Conservation (phyloP, 306 rosid species). For the Corylus avellana region DNA sequence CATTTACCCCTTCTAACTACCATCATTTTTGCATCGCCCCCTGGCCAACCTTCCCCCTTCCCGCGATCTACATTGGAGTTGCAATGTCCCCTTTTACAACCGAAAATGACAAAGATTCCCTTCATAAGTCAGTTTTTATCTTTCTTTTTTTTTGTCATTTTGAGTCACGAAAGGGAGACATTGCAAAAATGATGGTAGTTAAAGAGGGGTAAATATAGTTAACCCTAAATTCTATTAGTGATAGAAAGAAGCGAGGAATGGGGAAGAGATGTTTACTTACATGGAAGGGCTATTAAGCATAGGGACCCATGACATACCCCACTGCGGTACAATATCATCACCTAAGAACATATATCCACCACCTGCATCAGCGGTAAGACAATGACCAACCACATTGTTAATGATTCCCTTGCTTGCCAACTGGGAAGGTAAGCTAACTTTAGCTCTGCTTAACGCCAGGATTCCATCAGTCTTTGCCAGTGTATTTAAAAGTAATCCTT, state of each 20-base stretch:
- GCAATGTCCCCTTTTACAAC: too few species aligned
- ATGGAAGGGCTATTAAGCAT: slow-evolving; percentile 46
- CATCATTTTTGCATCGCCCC: too few species aligned
- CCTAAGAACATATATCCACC: slow-evolving; percentile 88
- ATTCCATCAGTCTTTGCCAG: slow-evolving; percentile 77
- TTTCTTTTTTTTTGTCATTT: too few species aligned
- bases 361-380: slow-evolving; percentile 54
- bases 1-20: too few species aligned
- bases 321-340: slow-evolving; percentile 65
- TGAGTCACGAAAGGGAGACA: too few species aligned
- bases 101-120: too few species aligned
- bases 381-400: slow-evolving; percentile 77
- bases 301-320: slow-evolving; percentile 83
- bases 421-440: slow-evolving; percentile 71
- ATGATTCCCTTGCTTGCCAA: slow-evolving; percentile 69
- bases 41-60: too few species aligned
- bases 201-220: too few species aligned
- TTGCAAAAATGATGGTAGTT: too few species aligned
- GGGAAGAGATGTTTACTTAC: slow-evolving; percentile 46
- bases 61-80: too few species aligned
- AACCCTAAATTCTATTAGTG: background rate
- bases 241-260: background rate
- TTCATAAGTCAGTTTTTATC: too few species aligned
- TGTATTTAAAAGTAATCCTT: slow-evolving; percentile 60
- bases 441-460: slow-evolving; percentile 68